Percentiles rank a stretch among this genome's conserved stretches.
These are phyloP conservation scores for Hylodesmum podocarpum DNA, from an alignment of 306 rosid species.

Conservation along the genomic window DNA sequence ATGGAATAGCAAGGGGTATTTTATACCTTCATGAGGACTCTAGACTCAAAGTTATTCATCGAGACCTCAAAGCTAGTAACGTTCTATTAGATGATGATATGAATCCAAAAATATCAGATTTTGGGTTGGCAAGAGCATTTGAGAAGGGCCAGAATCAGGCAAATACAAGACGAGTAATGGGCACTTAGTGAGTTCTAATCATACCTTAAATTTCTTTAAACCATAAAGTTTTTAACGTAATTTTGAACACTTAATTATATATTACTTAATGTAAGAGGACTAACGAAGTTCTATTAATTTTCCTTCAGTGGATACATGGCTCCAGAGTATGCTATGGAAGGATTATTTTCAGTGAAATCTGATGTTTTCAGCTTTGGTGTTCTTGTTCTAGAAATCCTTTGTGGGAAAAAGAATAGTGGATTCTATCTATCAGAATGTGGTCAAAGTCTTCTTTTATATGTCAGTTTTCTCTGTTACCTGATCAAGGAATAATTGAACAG, in stretches of 20 bases:
- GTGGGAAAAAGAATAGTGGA: slow-evolving; percentile 17
- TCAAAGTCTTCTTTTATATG: slow-evolving; percentile 6
- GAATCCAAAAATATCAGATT: slow-evolving; percentile 54
- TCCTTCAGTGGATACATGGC: slow-evolving; percentile 41
- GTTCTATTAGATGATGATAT: slow-evolving; percentile 44
- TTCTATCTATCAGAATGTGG: slow-evolving; percentile 8
- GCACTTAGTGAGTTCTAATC: slow-evolving; percentile 44
- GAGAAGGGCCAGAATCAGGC: slow-evolving; percentile 27
- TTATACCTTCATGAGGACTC: slow-evolving; percentile 55
- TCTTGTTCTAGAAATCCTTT: slow-evolving; percentile 22
- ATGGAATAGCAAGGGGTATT: slow-evolving; percentile 48
- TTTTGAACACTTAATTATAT: background rate
- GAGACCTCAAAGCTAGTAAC: slow-evolving; percentile 52
- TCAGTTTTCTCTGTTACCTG: background rate
- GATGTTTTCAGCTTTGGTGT: slow-evolving; percentile 36
- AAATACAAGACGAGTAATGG: slow-evolving; percentile 45
- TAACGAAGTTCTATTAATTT: background rate
- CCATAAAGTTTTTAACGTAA: background rate
- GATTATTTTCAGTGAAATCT: slow-evolving; percentile 20
- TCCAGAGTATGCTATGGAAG: slow-evolving; percentile 35
- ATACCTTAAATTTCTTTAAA: no score
- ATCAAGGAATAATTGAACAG: background rate
- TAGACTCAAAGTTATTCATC: slow-evolving; percentile 41
- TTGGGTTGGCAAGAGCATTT: slow-evolving; percentile 52
- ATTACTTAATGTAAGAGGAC: background rate